Base-by-base conservation (phyloP, 345 rosid genomes). In the thale cress (Arabidopsis thaliana) region DNA sequence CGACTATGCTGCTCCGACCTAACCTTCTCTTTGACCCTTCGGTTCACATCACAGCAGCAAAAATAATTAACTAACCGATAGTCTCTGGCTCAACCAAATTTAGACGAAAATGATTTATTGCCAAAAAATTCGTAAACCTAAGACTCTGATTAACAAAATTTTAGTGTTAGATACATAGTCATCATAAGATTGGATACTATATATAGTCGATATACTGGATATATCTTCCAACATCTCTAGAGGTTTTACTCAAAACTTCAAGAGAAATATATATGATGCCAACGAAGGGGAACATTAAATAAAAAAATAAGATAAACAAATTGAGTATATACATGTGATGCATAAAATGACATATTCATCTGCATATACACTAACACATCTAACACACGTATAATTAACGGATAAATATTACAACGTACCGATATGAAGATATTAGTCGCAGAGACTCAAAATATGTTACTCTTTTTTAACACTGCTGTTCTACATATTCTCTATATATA, bases 11-110 rank as follows among this genome's bases (percentile, higher is more conserved):
- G 46, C 56, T 57, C 67, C 49, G 56, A 71, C 80, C 80, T 57
- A 77, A 64, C 72, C 55, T 71, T 77, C 76, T 64, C 61, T 65
- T 65, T 77, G 80, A 77, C 80, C 56, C 67, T 71, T 48, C n/a
- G 80, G 64, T 71, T 71, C 67, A 63, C 71, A 22, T 50, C 65
- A 25, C 66, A 62, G 10, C 33, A 69, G 69, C 65, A 69, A 32
- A 24, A 69, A 14, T 69, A 61, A 62, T 16, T 53, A 59, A 41
- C 53, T 32, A 44, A 55, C 71, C 7, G 57, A 61, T 7, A 14
- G 42, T 67, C 38, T 60, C 33, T 69, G 57, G 34, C 24, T 23
- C 64, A 68, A 76, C 42, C 56, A 62, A 62, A 24, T 28, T 2
- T 76, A 3, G 7, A 69, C 33, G 3, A 37, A 61, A 52, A 25